Evolutionary conservation across 345 rosid genomes (phyloP).

Genomic region (Aurinia saxatilis): DNA sequence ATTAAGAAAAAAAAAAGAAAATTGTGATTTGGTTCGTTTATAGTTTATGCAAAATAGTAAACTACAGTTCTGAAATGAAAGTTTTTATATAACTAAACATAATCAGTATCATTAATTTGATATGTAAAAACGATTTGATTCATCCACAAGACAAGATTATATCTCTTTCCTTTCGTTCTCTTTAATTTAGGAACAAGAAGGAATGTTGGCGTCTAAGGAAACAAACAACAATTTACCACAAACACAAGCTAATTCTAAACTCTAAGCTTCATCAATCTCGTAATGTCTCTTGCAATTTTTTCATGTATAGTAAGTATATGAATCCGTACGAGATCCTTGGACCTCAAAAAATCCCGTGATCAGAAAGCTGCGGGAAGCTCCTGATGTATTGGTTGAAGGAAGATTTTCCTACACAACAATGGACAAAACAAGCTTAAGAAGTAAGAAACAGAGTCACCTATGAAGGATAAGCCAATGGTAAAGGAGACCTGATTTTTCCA

Average conservation of each 20-base stretch:
- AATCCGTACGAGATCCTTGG: neutral
- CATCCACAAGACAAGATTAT: neutral
- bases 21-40: too few species aligned
- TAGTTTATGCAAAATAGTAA: neutral
- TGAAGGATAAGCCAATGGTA: too few species aligned
- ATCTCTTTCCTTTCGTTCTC: neutral
- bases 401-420: conserved; percentile 53
- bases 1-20: too few species aligned
- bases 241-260: neutral
- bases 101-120: neutral
- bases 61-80: neutral
- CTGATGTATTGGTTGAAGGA: conserved; percentile 49
- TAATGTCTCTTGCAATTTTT: conserved; percentile 1
- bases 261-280: neutral
- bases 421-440: neutral
- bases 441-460: too few species aligned
- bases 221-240: neutral
- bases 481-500: conserved; percentile 59
- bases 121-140: neutral
- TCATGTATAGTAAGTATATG: neutral
- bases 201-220: neutral
- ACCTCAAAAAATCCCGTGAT: conserved; percentile 67
- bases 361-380: conserved; percentile 70
- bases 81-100: too few species aligned
- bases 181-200: neutral